These are phyloP conservation scores for Apophysomyces elegans DNA, from an alignment of 371 early-diverging fungal species.

Conservation along the genomic window DNA sequence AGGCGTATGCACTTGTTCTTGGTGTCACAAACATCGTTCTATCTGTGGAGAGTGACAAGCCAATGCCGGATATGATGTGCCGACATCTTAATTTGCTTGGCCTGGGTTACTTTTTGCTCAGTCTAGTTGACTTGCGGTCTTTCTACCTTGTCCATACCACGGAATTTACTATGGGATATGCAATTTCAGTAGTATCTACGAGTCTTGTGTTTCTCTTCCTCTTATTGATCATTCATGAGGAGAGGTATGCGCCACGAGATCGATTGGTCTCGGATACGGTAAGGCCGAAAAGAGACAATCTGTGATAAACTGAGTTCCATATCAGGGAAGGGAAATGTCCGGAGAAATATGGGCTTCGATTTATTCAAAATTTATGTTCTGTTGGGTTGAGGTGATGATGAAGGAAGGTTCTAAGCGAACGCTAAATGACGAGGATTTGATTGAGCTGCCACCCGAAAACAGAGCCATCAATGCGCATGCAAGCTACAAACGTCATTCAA, in stretches of 20 bases:
- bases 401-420: conserved; percentile 44
- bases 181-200: conserved; percentile 22
- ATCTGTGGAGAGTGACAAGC: conserved; percentile 18
- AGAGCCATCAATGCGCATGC: conserved; percentile 26
- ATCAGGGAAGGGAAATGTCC: conserved; percentile 35
- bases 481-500: conserved; percentile 19
- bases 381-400: conserved; percentile 49
- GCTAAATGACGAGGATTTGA: conserved; percentile 47
- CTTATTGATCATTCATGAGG: conserved; percentile 34
- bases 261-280: conserved; percentile 39
- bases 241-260: conserved; percentile 29
- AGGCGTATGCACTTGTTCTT: conserved; percentile 33
- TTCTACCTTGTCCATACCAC: conserved; percentile 34
- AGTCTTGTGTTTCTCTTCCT: conserved; percentile 24
- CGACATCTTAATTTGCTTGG: conserved; percentile 38
- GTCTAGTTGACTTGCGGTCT: conserved; percentile 33
- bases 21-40: conserved; percentile 24
- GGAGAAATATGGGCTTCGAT: conserved; percentile 50
- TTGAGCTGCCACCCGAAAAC: conserved; percentile 36
- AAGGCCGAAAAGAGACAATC: conserved; percentile 7
- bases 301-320: neutral
- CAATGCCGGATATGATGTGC: conserved; percentile 30
- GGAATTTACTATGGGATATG: conserved; percentile 29
- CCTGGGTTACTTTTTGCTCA: conserved; percentile 25
- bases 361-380: conserved; percentile 53